Percentiles rank a stretch among this genome's conserved stretches.
Evolutionary conservation across 2,329 filamentous ascomycete species (phyloP).

Genomic region (Sclerotinia glacialis): DNA sequence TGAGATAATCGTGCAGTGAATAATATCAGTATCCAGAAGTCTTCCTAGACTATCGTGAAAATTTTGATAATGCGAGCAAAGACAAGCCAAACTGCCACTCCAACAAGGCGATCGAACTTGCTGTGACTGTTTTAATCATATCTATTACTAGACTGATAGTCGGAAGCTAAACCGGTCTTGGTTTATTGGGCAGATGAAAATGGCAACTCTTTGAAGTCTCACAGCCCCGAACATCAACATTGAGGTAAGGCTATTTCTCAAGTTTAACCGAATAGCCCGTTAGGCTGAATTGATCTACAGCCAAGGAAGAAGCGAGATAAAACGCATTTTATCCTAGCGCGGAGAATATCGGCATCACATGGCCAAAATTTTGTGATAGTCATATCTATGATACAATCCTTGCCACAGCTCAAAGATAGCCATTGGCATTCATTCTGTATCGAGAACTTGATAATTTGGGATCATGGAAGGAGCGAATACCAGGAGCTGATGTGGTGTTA

Average conservation of each 20-base stretch:
- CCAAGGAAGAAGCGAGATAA: constrained; percentile 3
- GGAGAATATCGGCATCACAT: too few relatives aligned
- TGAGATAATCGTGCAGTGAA: neutral
- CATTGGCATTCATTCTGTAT: neutral
- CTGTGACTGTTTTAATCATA: neutral
- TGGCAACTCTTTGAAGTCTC: neutral
- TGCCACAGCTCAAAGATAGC: neutral
- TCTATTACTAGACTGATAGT: neutral
- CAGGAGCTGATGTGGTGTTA: neutral
- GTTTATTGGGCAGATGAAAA: neutral
- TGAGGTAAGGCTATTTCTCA: neutral
- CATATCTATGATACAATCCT: neutral
- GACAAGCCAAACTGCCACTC: neutral
- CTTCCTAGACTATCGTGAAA: neutral
- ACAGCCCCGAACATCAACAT: neutral
- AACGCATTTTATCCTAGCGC: neutral
- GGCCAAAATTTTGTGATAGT: neutral
- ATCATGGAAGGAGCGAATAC: neutral
- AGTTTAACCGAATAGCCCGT: neutral
- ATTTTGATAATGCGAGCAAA: neutral
- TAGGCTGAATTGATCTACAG: constrained; percentile 3
- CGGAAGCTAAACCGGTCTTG: neutral
- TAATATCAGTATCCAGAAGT: neutral
- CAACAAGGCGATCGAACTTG: neutral
- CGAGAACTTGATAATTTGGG: neutral